phyloP scores from a whole-genome alignment of 208 protist species.

The Leishmania tarentolae region DNA sequence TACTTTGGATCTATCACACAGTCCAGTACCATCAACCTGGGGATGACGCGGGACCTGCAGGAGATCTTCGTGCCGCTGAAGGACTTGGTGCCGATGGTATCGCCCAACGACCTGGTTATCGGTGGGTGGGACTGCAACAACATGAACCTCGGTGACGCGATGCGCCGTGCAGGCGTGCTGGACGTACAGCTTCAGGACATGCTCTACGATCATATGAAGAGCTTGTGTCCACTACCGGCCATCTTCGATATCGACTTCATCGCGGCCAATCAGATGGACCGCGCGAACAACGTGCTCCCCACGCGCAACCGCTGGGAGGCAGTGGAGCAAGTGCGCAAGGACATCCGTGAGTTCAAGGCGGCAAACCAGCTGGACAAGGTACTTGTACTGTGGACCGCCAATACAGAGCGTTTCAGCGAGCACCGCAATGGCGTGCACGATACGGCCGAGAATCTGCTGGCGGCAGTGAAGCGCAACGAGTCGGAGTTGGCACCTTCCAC shows the following conservation, averaged over 20 bases:
- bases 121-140: conserved; percentile 98
- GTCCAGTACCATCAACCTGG: conserved; percentile 95
- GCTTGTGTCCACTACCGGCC: conserved; percentile 94
- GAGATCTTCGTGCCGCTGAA: conserved; percentile 95
- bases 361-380: conserved; percentile 95
- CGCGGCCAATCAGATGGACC: conserved; percentile 97
- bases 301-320: conserved; percentile 91
- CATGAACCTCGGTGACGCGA: conserved; percentile 94
- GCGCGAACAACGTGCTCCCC: conserved; percentile 96
- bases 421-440: conserved; percentile 94
- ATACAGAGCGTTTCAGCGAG: conserved; percentile 97
- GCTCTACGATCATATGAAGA: conserved; percentile 85
- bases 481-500: conserved; percentile 95
- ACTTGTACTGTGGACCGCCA: conserved; percentile 98
- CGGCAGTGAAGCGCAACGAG: conserved; percentile 86
- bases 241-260: conserved; percentile 98
- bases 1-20: conserved; percentile 98
- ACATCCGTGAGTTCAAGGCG: conserved; percentile 94
- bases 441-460: conserved; percentile 95
- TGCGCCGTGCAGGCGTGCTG: conserved; percentile 95
- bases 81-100: conserved; percentile 96
- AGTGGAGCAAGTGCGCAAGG: conserved; percentile 93
- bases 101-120: conserved; percentile 97
- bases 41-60: conserved; percentile 82
- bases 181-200: conserved; percentile 93